Conservation (phyloP, 2,329 filamentous ascomycete genomes). For the Parastagonospora avenae region DNA sequence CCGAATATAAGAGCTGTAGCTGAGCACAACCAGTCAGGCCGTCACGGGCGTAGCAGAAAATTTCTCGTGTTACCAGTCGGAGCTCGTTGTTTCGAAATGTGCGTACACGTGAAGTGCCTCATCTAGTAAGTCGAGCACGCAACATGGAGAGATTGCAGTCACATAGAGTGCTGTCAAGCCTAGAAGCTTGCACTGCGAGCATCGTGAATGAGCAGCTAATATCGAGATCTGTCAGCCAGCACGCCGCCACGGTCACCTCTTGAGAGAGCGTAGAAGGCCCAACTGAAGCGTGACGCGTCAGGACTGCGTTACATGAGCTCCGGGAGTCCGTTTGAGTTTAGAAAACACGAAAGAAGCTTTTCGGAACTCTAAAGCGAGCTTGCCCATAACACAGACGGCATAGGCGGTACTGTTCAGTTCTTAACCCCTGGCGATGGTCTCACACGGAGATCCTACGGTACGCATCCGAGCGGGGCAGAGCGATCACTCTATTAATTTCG, state of each 20-base stretch:
- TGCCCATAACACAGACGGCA: too few relatives aligned
- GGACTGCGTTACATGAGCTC: too few relatives aligned
- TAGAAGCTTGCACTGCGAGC: neutral
- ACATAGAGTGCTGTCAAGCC: neutral
- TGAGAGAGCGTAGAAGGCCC: too few relatives aligned
- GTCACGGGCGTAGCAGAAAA: neutral
- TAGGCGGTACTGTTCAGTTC: too few relatives aligned
- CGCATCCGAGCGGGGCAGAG: too few relatives aligned
- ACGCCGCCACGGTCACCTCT: neutral
- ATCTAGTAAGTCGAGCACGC: constrained; percentile 2
- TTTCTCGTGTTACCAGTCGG: neutral
- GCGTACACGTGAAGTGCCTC: neutral
- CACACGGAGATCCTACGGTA: too few relatives aligned
- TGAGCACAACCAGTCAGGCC: neutral
- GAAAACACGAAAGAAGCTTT: too few relatives aligned
- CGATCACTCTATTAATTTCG: too few relatives aligned
- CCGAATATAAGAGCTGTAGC: constrained; percentile 1
- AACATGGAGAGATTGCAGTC: neutral
- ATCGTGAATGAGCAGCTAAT: neutral
- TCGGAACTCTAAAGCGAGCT: too few relatives aligned
- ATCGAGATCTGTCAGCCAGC: neutral
- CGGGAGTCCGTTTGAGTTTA: too few relatives aligned
- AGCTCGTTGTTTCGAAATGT: neutral
- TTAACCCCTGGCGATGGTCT: too few relatives aligned
- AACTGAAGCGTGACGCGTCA: too few relatives aligned